phyloP scores from a whole-genome alignment of 208 protist genomes.

The Leishmania braziliensis region DNA sequence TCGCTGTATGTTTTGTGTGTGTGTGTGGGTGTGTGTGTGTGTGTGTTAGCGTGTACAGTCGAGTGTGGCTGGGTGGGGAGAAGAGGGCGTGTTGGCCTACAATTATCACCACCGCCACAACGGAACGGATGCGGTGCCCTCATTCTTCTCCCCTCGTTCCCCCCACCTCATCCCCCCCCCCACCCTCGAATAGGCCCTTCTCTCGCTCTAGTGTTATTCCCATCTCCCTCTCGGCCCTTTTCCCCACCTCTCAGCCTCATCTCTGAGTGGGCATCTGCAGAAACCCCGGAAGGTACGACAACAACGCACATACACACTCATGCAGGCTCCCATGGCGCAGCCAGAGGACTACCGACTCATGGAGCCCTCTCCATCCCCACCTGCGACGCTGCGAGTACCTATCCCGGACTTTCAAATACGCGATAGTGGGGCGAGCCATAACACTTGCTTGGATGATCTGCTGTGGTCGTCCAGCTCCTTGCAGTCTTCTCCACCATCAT shows the following conservation, averaged over 20 bases:
- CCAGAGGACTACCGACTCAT: conserved; percentile 7
- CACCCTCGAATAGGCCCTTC: not conserved
- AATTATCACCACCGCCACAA: not conserved
- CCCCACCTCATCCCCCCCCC: not conserved
- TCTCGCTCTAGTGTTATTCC: not conserved
- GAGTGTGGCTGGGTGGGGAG: not conserved
- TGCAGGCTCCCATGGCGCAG: conserved; percentile 3
- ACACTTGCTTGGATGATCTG: not conserved
- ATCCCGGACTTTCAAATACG: not conserved
- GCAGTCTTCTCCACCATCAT: not conserved
- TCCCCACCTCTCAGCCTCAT: not conserved
- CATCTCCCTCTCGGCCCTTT: not conserved
- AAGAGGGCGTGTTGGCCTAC: not conserved
- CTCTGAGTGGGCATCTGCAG: not conserved
- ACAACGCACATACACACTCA: not conserved
- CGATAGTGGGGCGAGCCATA: not conserved
- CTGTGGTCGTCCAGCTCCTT: conserved; percentile 3
- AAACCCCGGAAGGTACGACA: not conserved
- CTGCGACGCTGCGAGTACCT: conserved; percentile 6
- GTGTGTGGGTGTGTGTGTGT: not conserved
- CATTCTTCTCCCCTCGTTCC: not conserved
- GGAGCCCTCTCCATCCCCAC: conserved; percentile 32
- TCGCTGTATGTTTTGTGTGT: not conserved
- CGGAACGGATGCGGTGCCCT: not conserved
- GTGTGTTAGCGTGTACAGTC: not conserved